Evolutionary conservation across 2,329 filamentous ascomycete genomes (phyloP).

Genomic region (Cercospora berteroae): DNA sequence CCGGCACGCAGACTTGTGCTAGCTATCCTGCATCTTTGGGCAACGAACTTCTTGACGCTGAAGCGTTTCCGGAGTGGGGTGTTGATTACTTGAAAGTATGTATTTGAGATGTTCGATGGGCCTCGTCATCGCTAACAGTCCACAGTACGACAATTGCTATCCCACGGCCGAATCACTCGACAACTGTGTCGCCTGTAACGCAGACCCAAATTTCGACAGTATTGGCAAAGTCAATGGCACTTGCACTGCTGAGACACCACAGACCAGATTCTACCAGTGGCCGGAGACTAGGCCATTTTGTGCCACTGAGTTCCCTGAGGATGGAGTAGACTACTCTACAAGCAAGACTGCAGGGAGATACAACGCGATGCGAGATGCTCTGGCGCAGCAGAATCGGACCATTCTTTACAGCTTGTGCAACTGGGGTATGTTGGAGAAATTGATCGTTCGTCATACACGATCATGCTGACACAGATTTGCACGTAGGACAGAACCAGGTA

Average conservation of each 20-base stretch:
- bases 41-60: not conserved
- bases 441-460: not conserved
- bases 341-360: not conserved
- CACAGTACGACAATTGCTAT: not conserved
- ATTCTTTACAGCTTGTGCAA: not conserved
- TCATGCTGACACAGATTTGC: not conserved
- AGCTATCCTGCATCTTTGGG: not conserved
- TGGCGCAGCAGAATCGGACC: not conserved
- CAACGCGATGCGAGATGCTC: not conserved
- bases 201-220: not conserved
- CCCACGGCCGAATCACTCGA: not conserved
- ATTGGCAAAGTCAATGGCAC: not conserved
- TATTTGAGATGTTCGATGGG: not conserved
- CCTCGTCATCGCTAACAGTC: not conserved
- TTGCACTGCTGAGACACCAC: not conserved
- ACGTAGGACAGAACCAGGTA: not conserved
- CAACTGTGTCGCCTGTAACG: not conserved
- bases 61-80: not conserved
- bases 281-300: not conserved
- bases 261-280: not conserved
- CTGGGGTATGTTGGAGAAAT: not conserved
- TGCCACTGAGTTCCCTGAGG: not conserved
- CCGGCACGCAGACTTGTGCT: not conserved
- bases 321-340: not conserved
- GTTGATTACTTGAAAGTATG: not conserved